Base-by-base conservation (phyloP, 2,329 filamentous ascomycete species). In the Calonectria hongkongensis region DNA sequence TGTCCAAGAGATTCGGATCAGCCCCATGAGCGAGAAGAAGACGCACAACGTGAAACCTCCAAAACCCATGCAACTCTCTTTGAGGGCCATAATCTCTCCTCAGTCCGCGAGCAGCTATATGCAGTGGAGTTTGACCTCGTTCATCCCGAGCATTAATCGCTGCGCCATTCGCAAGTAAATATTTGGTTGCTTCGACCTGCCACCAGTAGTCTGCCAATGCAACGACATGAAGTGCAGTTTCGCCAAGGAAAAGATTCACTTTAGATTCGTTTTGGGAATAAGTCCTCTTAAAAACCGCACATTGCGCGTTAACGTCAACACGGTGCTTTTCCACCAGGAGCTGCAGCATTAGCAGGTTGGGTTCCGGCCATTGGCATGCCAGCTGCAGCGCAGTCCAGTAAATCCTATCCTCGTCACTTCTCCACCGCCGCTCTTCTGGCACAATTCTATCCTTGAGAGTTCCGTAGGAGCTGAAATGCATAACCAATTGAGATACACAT, bases 21-120 rank as follows among this genome's bases (percentile, higher is more conserved):
- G 78, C 78, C 9, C 77, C 78, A 4, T 58, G 12, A 2, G 72
- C 73, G 6, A 79, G 71, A 21, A 79, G 76, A 7, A 74, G 28
- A 3, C 47, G 33, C 1, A 76, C 27, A 25, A 69, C 71, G n/a
- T 39, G 12, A 7, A 63, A 43, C 21, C 39, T 70, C 74, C 76
- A 76, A 28, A 68, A 63, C 0, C 73, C 70, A 8, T 56, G 3
- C 2, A 10, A 10, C 8, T 47, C 15, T 1, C 16, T 2, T 1
- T 18, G 12, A 2, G 10, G 2, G 0, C 10, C 1, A 1, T 45
- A 25, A 30, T 51, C 25, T 3, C 12, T 21, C 16, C 36, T 18
- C 2, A 8, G 6, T 4, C 72, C 70, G 6, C 15, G 1, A 1
- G 74, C 68, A 1, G 75, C 74, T 10, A 76, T 33, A 18, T 79